These are phyloP conservation scores for Penicillium polonicum DNA, from an alignment of 2,329 filamentous ascomycete species.

Conservation along the genomic window DNA sequence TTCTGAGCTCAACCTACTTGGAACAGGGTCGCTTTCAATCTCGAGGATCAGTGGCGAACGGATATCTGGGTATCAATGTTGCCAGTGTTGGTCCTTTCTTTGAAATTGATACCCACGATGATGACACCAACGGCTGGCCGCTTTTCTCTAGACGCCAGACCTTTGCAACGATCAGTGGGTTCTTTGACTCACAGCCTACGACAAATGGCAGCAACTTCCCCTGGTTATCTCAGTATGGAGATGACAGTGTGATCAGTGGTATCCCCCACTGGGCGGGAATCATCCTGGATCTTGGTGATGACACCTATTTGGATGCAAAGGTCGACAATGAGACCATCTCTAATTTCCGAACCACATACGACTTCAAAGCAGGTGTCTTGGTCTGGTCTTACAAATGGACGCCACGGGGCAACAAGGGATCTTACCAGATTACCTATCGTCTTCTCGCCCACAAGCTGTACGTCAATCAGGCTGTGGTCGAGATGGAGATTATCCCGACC, in stretches of 20 bases:
- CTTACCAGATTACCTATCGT: slow-evolving; percentile 63
- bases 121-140: slow-evolving; percentile 65
- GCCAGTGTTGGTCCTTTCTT: slow-evolving; percentile 65
- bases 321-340: slow-evolving; percentile 60
- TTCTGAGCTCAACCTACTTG: slow-evolving; percentile 53
- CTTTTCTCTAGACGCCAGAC: slow-evolving; percentile 62
- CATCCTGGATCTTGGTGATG: slow-evolving; percentile 55
- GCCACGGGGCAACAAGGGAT: slow-evolving; percentile 48
- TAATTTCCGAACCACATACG: slow-evolving; percentile 60
- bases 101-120: slow-evolving; percentile 56
- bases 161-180: slow-evolving; percentile 67
- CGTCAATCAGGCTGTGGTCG: slow-evolving; percentile 61
- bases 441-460: slow-evolving; percentile 64
- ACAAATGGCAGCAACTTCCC: slow-evolving; percentile 63
- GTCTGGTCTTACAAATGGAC: slow-evolving; percentile 67
- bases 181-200: slow-evolving; percentile 61
- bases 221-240: slow-evolving; percentile 68
- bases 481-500: slow-evolving; percentile 58
- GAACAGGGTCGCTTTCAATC: slow-evolving; percentile 61
- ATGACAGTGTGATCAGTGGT: slow-evolving; percentile 68
- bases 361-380: slow-evolving; percentile 62
- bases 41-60: slow-evolving; percentile 61
- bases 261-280: slow-evolving; percentile 68
- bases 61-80: slow-evolving; percentile 64
- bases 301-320: slow-evolving; percentile 58